Evolutionary conservation across 164 flowering plant species (phyloP).

Genomic region (Chimonanthus praecox): DNA sequence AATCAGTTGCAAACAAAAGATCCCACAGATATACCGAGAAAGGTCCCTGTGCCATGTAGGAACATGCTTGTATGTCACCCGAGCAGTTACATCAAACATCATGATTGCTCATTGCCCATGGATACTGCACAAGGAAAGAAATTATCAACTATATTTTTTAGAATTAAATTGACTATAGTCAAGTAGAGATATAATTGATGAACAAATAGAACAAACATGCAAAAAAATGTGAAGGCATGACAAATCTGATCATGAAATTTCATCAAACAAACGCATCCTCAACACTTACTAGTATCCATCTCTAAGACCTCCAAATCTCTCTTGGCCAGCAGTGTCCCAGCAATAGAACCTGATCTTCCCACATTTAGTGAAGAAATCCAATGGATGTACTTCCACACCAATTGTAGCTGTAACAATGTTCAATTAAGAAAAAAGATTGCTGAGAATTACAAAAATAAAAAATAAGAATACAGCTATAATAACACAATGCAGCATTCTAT

Average conservation of each 20-base stretch:
- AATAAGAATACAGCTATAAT: background rate
- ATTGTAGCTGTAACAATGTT: constrained; percentile 50
- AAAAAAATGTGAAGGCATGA: background rate
- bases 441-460: background rate
- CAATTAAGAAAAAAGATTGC: background rate
- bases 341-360: constrained; percentile 14
- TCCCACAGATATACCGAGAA: constrained; percentile 20
- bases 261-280: background rate
- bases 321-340: constrained; percentile 17
- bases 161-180: too few species aligned
- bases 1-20: too few species aligned
- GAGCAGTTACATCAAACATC: constrained; percentile 35
- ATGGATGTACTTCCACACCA: constrained; percentile 88
- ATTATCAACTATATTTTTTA: too few species aligned
- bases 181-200: background rate
- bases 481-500: background rate
- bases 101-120: constrained; percentile 37
- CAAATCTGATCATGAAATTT: background rate
- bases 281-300: constrained; percentile 13
- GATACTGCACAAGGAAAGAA: constrained; percentile 17
- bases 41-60: constrained; percentile 39
- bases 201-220: background rate
- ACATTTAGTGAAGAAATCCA: constrained; percentile 59
- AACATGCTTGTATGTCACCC: constrained; percentile 33
- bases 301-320: constrained; percentile 14